Base-by-base conservation (phyloP, 1,139 yeast genomes). In the Suhomyces terraborum region DNA sequence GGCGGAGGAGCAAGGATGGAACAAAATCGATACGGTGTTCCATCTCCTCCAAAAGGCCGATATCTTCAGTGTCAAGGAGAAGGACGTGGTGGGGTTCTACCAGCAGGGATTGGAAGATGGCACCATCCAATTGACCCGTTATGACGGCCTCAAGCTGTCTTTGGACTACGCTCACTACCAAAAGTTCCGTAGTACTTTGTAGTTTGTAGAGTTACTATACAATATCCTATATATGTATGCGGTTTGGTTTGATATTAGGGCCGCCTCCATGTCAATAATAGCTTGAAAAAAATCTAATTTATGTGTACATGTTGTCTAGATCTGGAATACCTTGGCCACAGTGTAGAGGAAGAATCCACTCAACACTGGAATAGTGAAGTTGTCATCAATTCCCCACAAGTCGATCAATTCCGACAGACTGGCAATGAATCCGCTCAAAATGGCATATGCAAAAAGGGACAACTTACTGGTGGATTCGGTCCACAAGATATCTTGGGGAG, bases 1-100 rank as follows among this genome's bases (percentile, higher is more conserved):
- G 1, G 95, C 96, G 12, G 73, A 67, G n/a, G 98, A 91, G 49
- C 95, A 91, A 53, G 80, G 77, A 4, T 91, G 98, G 97, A 79
- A 75, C 51, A 75, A 86, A 55, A 64, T 67, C 13, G 82, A 85
- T 13, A 91, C 98, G 0, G 65, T 91, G 42, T 70, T 69, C 49
- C 76, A 87, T 51, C 71, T 94, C 34, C 77, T 93, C 4, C 67
- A 72, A 27, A 93, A 93, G 58, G 89, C 96, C 0, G 94, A 61
- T 31, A 64, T 55, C 40, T 42, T 49, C 3, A 42, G 43, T 4
- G 51, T 64, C 1, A 39, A 51, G 8, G 55, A 55, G 29, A 34
- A 41, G 6, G 37, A 52, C 3, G 51, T 58, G 3, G 42, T 52
- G 3, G 52, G 43, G 3, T 70, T 68, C 41, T 71, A 66, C 45